phyloP scores from a whole-genome alignment of 495 filamentous ascomycete species.

The Aspergillus sclerotiicarbonarius region DNA sequence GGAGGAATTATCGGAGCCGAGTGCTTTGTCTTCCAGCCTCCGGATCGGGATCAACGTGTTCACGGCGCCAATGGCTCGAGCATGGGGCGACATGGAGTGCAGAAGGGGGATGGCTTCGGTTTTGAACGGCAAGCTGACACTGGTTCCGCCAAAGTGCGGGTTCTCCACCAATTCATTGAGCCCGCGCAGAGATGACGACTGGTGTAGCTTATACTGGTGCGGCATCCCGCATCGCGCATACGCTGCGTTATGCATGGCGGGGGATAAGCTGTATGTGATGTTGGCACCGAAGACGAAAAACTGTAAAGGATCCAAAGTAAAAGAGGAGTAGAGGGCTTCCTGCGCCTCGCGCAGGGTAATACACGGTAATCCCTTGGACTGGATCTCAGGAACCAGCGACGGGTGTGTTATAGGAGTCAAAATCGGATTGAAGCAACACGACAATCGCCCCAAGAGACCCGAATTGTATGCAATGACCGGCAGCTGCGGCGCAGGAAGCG shows the following conservation, averaged over 20 bases:
- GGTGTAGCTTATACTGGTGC: slow-evolving; percentile 66
- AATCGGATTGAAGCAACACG: slow-evolving; percentile 61
- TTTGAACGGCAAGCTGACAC: slow-evolving; percentile 72
- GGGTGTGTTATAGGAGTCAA: slow-evolving; percentile 58
- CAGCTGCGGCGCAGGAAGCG: slow-evolving; percentile 28
- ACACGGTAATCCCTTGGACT: slow-evolving; percentile 30
- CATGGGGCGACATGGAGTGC: slow-evolving; percentile 69
- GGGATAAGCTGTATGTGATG: slow-evolving; percentile 44
- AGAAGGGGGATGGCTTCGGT: slow-evolving; percentile 67
- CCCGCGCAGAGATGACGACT: slow-evolving; percentile 63
- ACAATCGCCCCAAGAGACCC: slow-evolving; percentile 62
- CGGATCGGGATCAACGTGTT: slow-evolving; percentile 75
- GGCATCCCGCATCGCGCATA: slow-evolving; percentile 69
- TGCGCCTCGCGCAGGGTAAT: slow-evolving; percentile 43
- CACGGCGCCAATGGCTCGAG: slow-evolving; percentile 72
- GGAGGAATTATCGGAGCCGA: slow-evolving; percentile 31
- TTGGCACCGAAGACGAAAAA: slow-evolving; percentile 47
- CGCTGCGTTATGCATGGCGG: slow-evolving; percentile 68
- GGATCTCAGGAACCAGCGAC: slow-evolving; percentile 23
- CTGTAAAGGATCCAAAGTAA: slow-evolving; percentile 51
- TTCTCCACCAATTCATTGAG: slow-evolving; percentile 62
- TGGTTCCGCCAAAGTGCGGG: slow-evolving; percentile 70
- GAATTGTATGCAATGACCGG: slow-evolving; percentile 70
- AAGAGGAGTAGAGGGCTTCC: slow-evolving; percentile 52
- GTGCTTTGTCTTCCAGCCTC: slow-evolving; percentile 49